phyloP scores from a whole-genome alignment of 2,329 filamentous ascomycete species.

The Epichloe glyceriae region DNA sequence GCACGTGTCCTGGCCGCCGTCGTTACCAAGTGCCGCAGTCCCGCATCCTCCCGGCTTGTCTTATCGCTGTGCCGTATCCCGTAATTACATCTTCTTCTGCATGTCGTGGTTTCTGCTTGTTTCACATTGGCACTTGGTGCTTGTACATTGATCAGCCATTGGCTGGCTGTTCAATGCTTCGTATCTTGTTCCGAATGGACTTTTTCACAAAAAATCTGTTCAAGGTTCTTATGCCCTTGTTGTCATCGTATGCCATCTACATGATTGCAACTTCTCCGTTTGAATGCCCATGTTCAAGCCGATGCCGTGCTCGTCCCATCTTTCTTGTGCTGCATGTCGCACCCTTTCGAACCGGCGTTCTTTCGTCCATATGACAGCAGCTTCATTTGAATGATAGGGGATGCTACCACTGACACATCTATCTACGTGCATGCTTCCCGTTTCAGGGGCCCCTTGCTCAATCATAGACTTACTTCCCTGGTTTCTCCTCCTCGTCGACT shows the following conservation, averaged over 20 bases:
- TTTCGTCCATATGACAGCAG: not conserved
- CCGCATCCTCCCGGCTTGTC: not conserved
- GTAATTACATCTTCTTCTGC: not conserved
- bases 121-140: not conserved
- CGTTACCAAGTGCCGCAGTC: not conserved
- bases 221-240: not conserved
- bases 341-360: not conserved
- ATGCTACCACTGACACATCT: not conserved
- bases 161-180: not conserved
- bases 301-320: not conserved
- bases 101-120: not conserved
- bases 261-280: not conserved
- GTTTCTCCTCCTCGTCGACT: not conserved
- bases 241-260: not conserved
- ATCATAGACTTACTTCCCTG: not conserved
- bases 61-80: not conserved
- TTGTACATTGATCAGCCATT: not conserved
- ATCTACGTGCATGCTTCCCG: not conserved
- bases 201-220: not conserved
- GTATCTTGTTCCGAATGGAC: too few relatives aligned
- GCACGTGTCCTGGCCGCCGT: not conserved
- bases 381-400: not conserved
- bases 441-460: not conserved
- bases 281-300: not conserved
- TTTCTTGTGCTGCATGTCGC: not conserved